A percentile compares a stretch with the other conserved stretches of the same genome.
phyloP scores from a whole-genome alignment of 305 asterid species.

The Stenogyne calaminthoides region DNA sequence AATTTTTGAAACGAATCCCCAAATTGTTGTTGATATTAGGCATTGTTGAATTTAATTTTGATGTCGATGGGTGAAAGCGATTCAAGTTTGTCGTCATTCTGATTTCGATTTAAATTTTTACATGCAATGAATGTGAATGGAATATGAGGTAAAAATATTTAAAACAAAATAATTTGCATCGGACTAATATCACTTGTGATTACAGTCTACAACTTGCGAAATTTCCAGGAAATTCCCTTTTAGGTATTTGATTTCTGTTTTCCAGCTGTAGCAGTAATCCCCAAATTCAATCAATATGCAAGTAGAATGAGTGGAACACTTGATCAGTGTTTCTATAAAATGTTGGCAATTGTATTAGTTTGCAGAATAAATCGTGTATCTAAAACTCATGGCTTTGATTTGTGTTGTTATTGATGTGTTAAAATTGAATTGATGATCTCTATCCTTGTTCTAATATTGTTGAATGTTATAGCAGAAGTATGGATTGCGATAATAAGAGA shows the following conservation, averaged over 20 bases:
- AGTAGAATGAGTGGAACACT: background rate
- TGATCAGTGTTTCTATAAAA: background rate
- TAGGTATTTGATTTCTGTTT: background rate
- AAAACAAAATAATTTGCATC: background rate
- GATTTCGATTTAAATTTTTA: too few relatives aligned
- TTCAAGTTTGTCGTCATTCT: too few relatives aligned
- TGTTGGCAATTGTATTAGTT: too few relatives aligned
- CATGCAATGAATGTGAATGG: background rate
- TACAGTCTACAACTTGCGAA: background rate
- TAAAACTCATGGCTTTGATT: too few relatives aligned
- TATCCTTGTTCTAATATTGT: too few relatives aligned
- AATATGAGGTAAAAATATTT: background rate
- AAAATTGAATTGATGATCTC: too few relatives aligned
- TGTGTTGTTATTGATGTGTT: too few relatives aligned
- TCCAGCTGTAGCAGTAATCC: background rate
- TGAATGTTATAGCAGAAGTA: background rate
- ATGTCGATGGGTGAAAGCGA: background rate
- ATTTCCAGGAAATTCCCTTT: too few relatives aligned
- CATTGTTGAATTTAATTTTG: background rate
- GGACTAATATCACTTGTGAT: background rate
- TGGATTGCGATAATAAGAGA: slow-evolving; percentile 1
- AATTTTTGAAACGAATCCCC: background rate
- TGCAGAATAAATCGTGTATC: too few relatives aligned
- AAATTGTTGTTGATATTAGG: background rate
- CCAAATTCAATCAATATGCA: background rate